Evolutionary conservation across 164 flowering plant species (phyloP).

Genomic region (Protea cynaroides): DNA sequence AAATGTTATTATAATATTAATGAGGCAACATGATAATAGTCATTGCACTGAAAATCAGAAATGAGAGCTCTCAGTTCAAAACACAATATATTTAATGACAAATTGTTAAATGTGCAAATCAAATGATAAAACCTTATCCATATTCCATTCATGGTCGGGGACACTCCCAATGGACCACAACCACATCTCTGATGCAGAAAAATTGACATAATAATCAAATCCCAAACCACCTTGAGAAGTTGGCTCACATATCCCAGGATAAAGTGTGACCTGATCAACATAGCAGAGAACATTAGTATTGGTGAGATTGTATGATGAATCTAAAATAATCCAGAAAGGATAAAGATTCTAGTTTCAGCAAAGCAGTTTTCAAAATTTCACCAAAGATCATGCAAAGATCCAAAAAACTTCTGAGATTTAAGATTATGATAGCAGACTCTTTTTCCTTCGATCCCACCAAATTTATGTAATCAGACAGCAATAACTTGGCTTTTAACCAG

Average conservation of each 20-base stretch:
- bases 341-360: too few species aligned
- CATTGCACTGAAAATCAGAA: neutral
- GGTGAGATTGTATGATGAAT: too few species aligned
- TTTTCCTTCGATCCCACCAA: too few species aligned
- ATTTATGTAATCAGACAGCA: too few species aligned
- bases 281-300: too few species aligned
- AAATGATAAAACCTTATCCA: slow-evolving; percentile 63
- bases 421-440: too few species aligned
- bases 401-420: too few species aligned
- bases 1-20: neutral
- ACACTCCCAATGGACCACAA: slow-evolving; percentile 56
- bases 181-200: slow-evolving; percentile 89
- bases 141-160: slow-evolving; percentile 88
- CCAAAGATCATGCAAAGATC: too few species aligned
- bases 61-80: neutral
- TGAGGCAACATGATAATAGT: neutral
- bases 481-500: too few species aligned
- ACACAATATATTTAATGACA: neutral
- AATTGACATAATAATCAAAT: slow-evolving; percentile 87
- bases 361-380: too few species aligned
- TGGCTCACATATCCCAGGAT: slow-evolving; percentile 94
- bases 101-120: neutral
- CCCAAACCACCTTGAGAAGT: slow-evolving; percentile 94
- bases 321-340: too few species aligned
- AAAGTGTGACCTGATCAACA: slow-evolving; percentile 60